A percentile compares a stretch with the other conserved stretches of the same genome.
Evolutionary conservation across 345 rosid genomes (phyloP).

Genomic region (Hevea brasiliensis): DNA sequence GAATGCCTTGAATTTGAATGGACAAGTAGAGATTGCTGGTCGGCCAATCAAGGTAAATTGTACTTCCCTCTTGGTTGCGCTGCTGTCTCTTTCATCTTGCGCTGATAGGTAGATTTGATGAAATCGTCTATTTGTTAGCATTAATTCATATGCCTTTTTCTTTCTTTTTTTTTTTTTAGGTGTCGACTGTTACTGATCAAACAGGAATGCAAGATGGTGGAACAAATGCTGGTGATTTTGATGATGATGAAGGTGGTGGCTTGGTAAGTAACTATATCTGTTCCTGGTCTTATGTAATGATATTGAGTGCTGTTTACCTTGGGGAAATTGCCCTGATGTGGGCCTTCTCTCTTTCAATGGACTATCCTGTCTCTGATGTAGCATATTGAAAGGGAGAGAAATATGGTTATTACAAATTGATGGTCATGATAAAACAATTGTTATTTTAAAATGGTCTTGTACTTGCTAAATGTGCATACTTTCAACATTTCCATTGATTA

Average conservation of each 20-base stretch:
- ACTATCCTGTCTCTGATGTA: background rate
- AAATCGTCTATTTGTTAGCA: background rate
- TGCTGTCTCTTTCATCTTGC: background rate
- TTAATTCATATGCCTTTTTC: conserved; percentile 9
- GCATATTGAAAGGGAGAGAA: background rate
- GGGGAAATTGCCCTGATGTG: background rate
- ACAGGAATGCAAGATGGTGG: conserved; percentile 59
- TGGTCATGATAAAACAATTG: background rate
- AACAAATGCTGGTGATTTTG: conserved; percentile 75
- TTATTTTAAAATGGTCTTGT: background rate
- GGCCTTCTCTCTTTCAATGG: background rate
- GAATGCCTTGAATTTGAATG: conserved; percentile 86
- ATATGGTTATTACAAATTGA: background rate
- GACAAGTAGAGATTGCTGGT: conserved; percentile 85
- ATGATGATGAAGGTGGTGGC: conserved; percentile 96
- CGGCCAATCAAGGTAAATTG: conserved; percentile 74
- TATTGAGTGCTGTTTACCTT: background rate
- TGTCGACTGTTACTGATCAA: conserved; percentile 94
- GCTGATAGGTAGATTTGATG: no score
- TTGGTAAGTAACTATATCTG: conserved; percentile 58
- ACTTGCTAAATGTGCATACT: background rate
- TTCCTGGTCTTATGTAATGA: background rate
- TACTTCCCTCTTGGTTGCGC: background rate
- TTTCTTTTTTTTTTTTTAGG: conserved; percentile 39
- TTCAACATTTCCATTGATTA: background rate